These are phyloP conservation scores for Botrytis byssoidea DNA, from an alignment of 2,329 filamentous ascomycete genomes.

Conservation along the genomic window DNA sequence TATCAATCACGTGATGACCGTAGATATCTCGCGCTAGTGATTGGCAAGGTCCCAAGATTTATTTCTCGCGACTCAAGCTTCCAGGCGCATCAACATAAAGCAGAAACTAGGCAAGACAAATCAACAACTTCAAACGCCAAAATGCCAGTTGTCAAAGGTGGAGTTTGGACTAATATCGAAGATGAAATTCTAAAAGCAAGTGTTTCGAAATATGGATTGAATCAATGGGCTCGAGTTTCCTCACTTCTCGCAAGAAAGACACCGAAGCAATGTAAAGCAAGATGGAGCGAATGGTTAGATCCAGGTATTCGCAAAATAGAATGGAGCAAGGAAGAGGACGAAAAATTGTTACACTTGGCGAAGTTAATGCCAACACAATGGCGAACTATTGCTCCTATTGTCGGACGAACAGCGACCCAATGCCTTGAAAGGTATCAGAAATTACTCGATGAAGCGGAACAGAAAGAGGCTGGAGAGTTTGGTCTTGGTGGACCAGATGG, in stretches of 20 bases:
- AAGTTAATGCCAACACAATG: conserved; percentile 99
- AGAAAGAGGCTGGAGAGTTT: conserved; percentile 76
- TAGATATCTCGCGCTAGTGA: conserved; percentile 7
- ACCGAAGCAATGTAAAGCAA: conserved; percentile 97
- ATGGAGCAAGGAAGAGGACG: conserved; percentile 98
- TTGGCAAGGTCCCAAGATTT: conserved; percentile 17
- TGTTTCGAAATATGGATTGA: conserved; percentile 90
- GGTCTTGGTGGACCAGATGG: conserved; percentile 83
- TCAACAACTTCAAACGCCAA: conserved; percentile 34
- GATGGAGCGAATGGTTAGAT: conserved; percentile 98
- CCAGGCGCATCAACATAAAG: conserved; percentile 9
- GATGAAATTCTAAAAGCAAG: conserved; percentile 92
- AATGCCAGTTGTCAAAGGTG: conserved; percentile 73
- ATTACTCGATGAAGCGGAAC: conserved; percentile 91
- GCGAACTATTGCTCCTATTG: conserved; percentile 96
- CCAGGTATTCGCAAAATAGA: conserved; percentile 98
- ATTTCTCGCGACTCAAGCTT: conserved; percentile 20
- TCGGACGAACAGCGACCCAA: conserved; percentile 93
- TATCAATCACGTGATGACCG: not conserved
- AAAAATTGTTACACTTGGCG: conserved; percentile 92
- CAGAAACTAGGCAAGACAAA: conserved; percentile 13
- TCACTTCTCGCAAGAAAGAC: conserved; percentile 96
- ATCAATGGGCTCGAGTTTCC: conserved; percentile 98
- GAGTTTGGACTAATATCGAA: conserved; percentile 74
- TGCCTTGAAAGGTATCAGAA: conserved; percentile 97